Conservation (phyloP, 805 yeast genomes). For the Candida ulmi region DNA sequence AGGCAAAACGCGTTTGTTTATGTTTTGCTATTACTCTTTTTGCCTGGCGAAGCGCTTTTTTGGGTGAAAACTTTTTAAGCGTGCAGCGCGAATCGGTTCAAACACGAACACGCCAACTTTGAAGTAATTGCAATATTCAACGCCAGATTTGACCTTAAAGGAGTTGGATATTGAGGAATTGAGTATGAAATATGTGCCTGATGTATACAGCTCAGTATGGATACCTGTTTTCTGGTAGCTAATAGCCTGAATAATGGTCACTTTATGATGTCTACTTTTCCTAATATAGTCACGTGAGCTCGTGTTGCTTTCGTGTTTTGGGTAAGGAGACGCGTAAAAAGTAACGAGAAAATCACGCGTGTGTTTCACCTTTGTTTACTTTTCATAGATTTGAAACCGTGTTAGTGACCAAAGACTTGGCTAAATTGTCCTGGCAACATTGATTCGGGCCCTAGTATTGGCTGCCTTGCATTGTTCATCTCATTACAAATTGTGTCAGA, state of each 20-base stretch:
- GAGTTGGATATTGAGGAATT: too few relatives aligned
- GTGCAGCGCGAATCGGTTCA: not conserved
- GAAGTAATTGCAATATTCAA: too few relatives aligned
- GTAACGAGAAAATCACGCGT: not conserved
- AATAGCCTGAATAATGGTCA: too few relatives aligned
- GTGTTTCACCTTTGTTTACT: not conserved
- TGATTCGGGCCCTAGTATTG: too few relatives aligned
- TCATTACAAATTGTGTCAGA: too few relatives aligned
- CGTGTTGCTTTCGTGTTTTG: not conserved
- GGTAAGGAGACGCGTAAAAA: not conserved
- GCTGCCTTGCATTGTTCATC: too few relatives aligned
- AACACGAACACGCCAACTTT: not conserved
- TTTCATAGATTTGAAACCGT: not conserved
- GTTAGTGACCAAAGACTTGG: not conserved
- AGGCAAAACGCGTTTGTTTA: not conserved
- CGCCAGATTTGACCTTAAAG: too few relatives aligned
- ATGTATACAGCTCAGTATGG: too few relatives aligned
- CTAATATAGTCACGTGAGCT: not conserved
- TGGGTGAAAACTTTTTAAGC: not conserved
- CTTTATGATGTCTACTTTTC: not conserved
- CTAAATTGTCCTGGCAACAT: too few relatives aligned
- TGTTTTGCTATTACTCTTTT: not conserved
- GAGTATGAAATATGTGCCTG: too few relatives aligned
- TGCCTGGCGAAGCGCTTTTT: not conserved
- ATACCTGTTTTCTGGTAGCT: too few relatives aligned